Evolutionary conservation across 2,329 filamentous ascomycete species (phyloP).

Genomic region (Penicillium janthinellum): DNA sequence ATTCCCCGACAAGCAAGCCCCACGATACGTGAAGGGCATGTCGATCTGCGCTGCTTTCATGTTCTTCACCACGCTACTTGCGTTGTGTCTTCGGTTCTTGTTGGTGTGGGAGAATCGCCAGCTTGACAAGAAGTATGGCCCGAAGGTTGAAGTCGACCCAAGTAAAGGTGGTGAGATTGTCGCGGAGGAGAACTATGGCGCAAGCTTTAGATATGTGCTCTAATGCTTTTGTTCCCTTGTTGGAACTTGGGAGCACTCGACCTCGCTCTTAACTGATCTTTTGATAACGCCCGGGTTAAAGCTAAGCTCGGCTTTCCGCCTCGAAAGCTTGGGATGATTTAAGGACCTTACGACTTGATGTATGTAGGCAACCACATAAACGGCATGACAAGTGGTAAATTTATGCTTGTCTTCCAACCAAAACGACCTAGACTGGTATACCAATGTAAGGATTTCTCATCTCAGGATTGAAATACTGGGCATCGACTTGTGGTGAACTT

Average conservation of each 20-base stretch:
- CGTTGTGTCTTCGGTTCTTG: slow-evolving; percentile 55
- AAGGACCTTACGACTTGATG: neutral
- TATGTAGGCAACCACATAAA: neutral
- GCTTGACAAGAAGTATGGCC: slow-evolving; percentile 54
- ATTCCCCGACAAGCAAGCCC: slow-evolving; percentile 56
- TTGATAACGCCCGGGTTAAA: neutral
- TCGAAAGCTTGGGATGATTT: slow-evolving; percentile 14
- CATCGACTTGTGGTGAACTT: too few relatives aligned
- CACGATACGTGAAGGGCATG: slow-evolving; percentile 58
- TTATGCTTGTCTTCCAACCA: too few relatives aligned
- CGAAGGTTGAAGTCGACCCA: slow-evolving; percentile 20
- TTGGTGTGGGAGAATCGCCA: slow-evolving; percentile 63
- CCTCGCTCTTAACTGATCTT: neutral
- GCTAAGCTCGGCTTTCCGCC: neutral
- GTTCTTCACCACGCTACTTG: slow-evolving; percentile 60
- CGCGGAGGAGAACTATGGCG: slow-evolving; percentile 46
- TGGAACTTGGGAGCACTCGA: neutral
- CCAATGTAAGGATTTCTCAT: too few relatives aligned
- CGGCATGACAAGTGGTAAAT: too few relatives aligned
- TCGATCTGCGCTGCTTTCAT: slow-evolving; percentile 64
- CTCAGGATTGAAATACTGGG: too few relatives aligned
- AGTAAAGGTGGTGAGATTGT: slow-evolving; percentile 21
- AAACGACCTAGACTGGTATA: too few relatives aligned
- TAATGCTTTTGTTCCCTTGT: slow-evolving; percentile 14
- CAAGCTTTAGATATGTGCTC: slow-evolving; percentile 41